Conservation (phyloP, 1,139 yeast species). For the Taiozyma onychis region DNA sequence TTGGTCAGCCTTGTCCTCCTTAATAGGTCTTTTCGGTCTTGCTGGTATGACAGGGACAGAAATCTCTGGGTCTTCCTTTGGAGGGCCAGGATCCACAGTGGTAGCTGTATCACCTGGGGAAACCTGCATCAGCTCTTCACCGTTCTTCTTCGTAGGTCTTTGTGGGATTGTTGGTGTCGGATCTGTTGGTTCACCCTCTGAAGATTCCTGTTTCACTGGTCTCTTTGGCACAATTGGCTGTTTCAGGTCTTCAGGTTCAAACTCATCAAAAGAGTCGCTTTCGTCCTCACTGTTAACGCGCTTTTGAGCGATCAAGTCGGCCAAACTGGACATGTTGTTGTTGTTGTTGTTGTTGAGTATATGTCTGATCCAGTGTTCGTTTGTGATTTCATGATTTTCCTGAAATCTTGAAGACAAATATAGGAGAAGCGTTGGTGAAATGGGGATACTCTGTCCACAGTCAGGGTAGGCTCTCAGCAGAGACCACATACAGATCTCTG, state of each 20-base stretch:
- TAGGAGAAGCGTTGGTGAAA: too few relatives aligned
- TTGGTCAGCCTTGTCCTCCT: background rate
- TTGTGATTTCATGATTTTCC: background rate
- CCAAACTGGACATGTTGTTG: background rate
- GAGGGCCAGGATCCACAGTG: background rate
- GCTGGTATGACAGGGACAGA: constrained; percentile 23
- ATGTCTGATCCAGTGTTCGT: background rate
- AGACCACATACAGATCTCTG: too few relatives aligned
- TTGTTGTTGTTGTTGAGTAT: background rate
- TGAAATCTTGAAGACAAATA: background rate
- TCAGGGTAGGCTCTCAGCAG: too few relatives aligned
- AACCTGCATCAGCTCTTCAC: background rate
- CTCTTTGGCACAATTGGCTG: constrained; percentile 2
- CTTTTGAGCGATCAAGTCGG: background rate
- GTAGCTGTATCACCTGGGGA: background rate
- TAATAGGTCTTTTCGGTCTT: constrained; percentile 14
- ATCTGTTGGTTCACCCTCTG: background rate
- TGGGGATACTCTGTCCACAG: too few relatives aligned
- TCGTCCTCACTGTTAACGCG: background rate
- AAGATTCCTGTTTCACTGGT: constrained; percentile 1
- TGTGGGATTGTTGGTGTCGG: constrained; percentile 7
- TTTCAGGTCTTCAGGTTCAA: background rate
- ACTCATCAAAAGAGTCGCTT: background rate
- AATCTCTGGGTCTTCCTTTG: background rate
- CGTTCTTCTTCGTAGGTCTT: constrained; percentile 7